phyloP scores from a whole-genome alignment of 2,329 filamentous ascomycete species.

The Colletotrichum brevisporum region DNA sequence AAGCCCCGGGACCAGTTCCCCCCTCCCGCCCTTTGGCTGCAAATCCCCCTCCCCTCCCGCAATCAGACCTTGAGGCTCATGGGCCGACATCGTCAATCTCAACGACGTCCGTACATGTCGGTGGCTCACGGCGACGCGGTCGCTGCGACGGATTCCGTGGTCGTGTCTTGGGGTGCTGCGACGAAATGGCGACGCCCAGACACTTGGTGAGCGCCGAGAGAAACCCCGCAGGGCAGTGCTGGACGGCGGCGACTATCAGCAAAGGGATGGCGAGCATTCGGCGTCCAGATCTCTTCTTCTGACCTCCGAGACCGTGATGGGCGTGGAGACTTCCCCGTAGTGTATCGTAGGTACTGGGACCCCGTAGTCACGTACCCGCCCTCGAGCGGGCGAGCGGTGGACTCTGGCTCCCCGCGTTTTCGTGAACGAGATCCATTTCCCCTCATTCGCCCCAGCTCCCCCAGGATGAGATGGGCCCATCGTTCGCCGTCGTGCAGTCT shows the following conservation, averaged over 20 bases:
- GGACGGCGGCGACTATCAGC: conserved; percentile 22
- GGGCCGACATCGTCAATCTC: conserved; percentile 30
- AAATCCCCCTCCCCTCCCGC: conserved; percentile 18
- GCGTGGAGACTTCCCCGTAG: conserved; percentile 4
- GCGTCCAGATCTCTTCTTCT: conserved; percentile 31
- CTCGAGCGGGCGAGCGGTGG: conserved; percentile 3
- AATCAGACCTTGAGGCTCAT: conserved; percentile 35
- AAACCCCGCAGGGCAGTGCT: conserved; percentile 39
- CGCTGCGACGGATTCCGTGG: conserved; percentile 11
- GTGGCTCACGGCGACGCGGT: not conserved
- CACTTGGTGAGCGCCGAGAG: conserved; percentile 32
- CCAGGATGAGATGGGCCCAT: conserved; percentile 23
- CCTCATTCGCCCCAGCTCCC: conserved; percentile 28
- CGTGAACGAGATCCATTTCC: conserved; percentile 22
- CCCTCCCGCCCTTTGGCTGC: conserved; percentile 15
- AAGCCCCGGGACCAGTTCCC: conserved; percentile 24
- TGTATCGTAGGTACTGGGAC: no score
- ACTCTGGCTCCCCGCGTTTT: conserved; percentile 26
- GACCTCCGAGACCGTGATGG: conserved; percentile 32
- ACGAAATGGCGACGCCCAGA: conserved; percentile 27
- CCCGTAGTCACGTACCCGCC: not conserved
- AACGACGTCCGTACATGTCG: conserved; percentile 26
- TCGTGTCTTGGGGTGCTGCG: not conserved
- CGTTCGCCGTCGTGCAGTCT: conserved; percentile 11
- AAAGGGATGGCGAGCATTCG: conserved; percentile 31